Percentiles rank a stretch among this genome's conserved stretches.
These are phyloP conservation scores for Kluyveromyces lactis DNA, from an alignment of 805 yeast genomes.

Conservation along the genomic window DNA sequence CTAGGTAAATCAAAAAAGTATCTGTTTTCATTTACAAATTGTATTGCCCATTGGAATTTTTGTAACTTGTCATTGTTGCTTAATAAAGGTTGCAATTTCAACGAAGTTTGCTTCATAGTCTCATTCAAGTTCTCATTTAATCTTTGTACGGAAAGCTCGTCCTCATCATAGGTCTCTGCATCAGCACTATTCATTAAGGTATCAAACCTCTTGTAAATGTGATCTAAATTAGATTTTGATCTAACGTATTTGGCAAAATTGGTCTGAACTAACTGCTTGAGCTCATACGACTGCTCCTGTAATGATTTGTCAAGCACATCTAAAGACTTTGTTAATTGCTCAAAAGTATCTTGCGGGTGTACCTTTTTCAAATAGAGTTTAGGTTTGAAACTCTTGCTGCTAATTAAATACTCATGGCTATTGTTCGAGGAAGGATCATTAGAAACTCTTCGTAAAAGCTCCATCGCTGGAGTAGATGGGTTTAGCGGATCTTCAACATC, in stretches of 20 bases:
- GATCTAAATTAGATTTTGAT: constrained; percentile 56
- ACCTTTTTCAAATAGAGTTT: constrained; percentile 45
- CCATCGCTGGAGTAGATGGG: constrained; percentile 4
- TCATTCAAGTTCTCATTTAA: constrained; percentile 37
- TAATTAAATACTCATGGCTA: constrained; percentile 41
- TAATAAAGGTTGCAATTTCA: constrained; percentile 51
- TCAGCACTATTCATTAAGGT: constrained; percentile 15
- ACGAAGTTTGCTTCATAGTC: constrained; percentile 45
- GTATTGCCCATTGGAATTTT: constrained; percentile 41
- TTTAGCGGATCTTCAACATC: constrained; percentile 8
- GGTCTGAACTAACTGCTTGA: constrained; percentile 43
- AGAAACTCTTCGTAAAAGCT: constrained; percentile 34
- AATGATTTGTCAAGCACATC: constrained; percentile 42
- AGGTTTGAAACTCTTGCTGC: constrained; percentile 52
- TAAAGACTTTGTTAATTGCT: constrained; percentile 40
- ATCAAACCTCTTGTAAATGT: constrained; percentile 45
- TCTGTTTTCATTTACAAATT: constrained; percentile 44
- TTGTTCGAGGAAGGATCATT: constrained; percentile 27
- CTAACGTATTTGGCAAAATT: constrained; percentile 60
- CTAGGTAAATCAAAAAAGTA: constrained; percentile 52
- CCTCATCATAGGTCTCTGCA: constrained; percentile 21
- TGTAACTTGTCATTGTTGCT: constrained; percentile 41
- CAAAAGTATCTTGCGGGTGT: constrained; percentile 47
- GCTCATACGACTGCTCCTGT: constrained; percentile 39
- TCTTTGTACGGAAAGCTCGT: constrained; percentile 28